Evolutionary conservation across 2,329 filamentous ascomycete species (phyloP).

Genomic region (Pyricularia pennisetigena): DNA sequence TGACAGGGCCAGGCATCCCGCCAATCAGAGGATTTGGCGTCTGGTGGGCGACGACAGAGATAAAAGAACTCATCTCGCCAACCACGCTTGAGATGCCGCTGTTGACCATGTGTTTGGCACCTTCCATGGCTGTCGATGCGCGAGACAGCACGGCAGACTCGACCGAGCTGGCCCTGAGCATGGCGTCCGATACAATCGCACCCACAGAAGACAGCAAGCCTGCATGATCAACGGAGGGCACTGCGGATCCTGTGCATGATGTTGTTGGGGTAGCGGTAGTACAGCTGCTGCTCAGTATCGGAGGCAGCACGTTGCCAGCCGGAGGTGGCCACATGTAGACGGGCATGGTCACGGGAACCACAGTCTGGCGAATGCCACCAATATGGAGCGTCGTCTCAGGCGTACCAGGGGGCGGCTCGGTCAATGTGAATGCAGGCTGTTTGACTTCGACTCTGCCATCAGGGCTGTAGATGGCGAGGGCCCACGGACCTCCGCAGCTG

Average conservation of each 20-base stretch:
- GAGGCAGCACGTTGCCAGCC: background rate
- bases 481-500: slow-evolving; percentile 11
- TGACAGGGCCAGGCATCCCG: background rate
- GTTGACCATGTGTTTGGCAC: slow-evolving; percentile 1
- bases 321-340: slow-evolving; percentile 12
- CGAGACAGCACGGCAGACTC: slow-evolving; percentile 1
- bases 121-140: background rate
- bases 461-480: slow-evolving; percentile 13
- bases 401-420: slow-evolving; percentile 10
- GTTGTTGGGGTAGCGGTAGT: background rate
- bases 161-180: slow-evolving; percentile 3
- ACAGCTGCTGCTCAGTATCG: background rate
- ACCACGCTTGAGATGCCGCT: slow-evolving; percentile 2
- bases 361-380: slow-evolving; percentile 12
- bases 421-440: slow-evolving; percentile 10
- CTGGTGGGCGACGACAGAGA: slow-evolving; percentile 2
- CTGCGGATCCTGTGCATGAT: background rate
- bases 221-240: background rate
- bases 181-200: slow-evolving; percentile 2
- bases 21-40: background rate
- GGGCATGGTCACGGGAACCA: slow-evolving; percentile 11
- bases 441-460: slow-evolving; percentile 10
- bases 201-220: slow-evolving; percentile 2
- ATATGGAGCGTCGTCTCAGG: slow-evolving; percentile 8
- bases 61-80: slow-evolving; percentile 4